Evolutionary conservation across 371 early-diverging fungal genomes (phyloP).

Genomic region (Zopfochytrium polystomum): DNA sequence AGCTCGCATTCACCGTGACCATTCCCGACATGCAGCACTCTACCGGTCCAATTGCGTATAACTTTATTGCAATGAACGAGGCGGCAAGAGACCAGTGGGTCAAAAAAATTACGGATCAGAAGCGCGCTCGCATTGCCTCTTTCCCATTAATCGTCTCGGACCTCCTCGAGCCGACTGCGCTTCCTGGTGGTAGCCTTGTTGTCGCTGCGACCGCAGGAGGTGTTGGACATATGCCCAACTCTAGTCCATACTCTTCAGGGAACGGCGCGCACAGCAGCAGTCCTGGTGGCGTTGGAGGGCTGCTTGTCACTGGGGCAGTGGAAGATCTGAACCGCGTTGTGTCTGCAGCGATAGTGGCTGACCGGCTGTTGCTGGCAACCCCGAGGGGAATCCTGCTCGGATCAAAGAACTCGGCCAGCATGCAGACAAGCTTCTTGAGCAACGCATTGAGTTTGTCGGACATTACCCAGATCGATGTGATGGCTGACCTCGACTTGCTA

Average conservation of each 20-base stretch:
- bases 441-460: background rate
- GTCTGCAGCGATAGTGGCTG: background rate
- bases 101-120: slow-evolving; percentile 13
- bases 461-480: slow-evolving; percentile 3
- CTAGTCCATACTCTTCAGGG: too few species aligned
- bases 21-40: too few species aligned
- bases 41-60: background rate
- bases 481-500: slow-evolving; percentile 4
- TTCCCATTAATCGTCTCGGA: slow-evolving; percentile 1
- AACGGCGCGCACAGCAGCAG: too few species aligned
- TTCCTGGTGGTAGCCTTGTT: background rate
- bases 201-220: too few species aligned
- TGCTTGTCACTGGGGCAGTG: too few species aligned
- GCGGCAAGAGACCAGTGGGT: slow-evolving; percentile 11
- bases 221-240: too few species aligned
- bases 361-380: slow-evolving; percentile 12
- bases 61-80: background rate
- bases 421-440: background rate
- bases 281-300: too few species aligned
- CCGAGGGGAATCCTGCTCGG: background rate
- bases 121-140: background rate
- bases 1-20: too few species aligned
- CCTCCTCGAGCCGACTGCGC: slow-evolving; percentile 4
- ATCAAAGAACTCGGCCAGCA: background rate
- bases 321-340: too few species aligned